A percentile compares a stretch with the other conserved stretches of the same genome.
Conservation (phyloP, 1,139 yeast genomes). For the Candida glucosophila region DNA sequence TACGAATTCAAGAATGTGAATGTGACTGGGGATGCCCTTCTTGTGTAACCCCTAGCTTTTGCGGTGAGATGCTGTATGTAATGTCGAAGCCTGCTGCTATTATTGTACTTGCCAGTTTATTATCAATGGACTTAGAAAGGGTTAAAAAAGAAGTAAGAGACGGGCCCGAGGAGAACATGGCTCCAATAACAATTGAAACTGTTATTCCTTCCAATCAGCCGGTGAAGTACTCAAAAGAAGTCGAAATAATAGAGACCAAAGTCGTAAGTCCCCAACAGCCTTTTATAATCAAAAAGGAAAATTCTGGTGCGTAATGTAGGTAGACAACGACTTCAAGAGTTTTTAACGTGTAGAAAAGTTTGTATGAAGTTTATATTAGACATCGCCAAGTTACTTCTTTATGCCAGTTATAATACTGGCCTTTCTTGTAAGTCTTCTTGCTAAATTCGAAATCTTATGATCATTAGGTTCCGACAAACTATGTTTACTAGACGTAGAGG, state of each 20-base stretch:
- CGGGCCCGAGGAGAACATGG: conserved; percentile 85
- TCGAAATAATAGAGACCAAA: conserved; percentile 45
- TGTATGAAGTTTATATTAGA: too few relatives aligned
- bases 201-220: conserved; percentile 43
- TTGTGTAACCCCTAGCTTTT: conserved; percentile 71
- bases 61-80: conserved; percentile 75
- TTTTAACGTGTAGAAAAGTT: too few relatives aligned
- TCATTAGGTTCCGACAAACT: too few relatives aligned
- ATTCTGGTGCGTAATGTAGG: neutral
- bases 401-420: too few relatives aligned
- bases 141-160: conserved; percentile 37
- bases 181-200: conserved; percentile 59
- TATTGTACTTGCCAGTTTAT: conserved; percentile 51
- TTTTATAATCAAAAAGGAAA: conserved; percentile 9
- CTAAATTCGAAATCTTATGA: too few relatives aligned
- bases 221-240: conserved; percentile 50
- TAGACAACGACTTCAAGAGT: too few relatives aligned
- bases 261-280: conserved; percentile 10
- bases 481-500: too few relatives aligned
- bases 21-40: conserved; percentile 88
- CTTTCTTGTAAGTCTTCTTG: too few relatives aligned
- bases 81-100: conserved; percentile 81
- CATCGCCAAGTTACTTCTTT: too few relatives aligned
- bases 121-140: conserved; percentile 37
- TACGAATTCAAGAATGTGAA: conserved; percentile 53